Evolutionary conservation across 495 filamentous ascomycete species (phyloP).

Genomic region (Beverwykella pulmonaria): DNA sequence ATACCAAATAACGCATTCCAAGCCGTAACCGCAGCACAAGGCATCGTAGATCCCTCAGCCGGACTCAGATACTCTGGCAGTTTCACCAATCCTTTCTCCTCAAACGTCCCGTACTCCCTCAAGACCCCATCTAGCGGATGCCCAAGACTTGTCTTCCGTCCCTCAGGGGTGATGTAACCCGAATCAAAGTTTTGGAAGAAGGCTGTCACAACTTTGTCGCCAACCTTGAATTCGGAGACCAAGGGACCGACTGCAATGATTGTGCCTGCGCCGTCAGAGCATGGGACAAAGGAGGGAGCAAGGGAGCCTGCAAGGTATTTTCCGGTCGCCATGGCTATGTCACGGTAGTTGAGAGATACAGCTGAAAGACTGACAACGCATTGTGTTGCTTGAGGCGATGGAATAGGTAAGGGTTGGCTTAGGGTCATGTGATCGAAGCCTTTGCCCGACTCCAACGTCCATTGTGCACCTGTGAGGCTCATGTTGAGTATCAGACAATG

Average conservation of each 20-base stretch:
- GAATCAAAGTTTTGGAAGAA: constrained; percentile 35
- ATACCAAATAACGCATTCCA: constrained; percentile 48
- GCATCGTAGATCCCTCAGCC: constrained; percentile 44
- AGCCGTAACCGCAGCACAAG: constrained; percentile 48
- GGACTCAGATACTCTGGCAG: constrained; percentile 33
- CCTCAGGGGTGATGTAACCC: constrained; percentile 14
- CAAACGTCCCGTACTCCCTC: constrained; percentile 38
- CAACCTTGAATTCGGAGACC: constrained; percentile 24
- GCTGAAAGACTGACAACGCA: constrained; percentile 37
- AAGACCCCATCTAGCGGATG: constrained; percentile 36
- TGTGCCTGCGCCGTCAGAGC: constrained; percentile 45
- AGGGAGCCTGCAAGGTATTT: constrained; percentile 28
- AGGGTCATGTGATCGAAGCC: constrained; percentile 10
- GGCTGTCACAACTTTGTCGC: constrained; percentile 18
- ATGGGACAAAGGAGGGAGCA: constrained; percentile 30
- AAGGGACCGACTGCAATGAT: constrained; percentile 36
- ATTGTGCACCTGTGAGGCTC: background rate
- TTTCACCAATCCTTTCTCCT: constrained; percentile 35
- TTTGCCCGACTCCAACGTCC: background rate
- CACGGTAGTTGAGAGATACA: constrained; percentile 40
- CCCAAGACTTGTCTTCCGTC: constrained; percentile 26
- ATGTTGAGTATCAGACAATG: no score
- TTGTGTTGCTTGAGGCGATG: constrained; percentile 17
- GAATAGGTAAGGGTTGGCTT: constrained; percentile 17
- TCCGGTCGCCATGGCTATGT: constrained; percentile 33